phyloP scores from a whole-genome alignment of 805 yeast genomes.

The Torulaspora franciscae region DNA sequence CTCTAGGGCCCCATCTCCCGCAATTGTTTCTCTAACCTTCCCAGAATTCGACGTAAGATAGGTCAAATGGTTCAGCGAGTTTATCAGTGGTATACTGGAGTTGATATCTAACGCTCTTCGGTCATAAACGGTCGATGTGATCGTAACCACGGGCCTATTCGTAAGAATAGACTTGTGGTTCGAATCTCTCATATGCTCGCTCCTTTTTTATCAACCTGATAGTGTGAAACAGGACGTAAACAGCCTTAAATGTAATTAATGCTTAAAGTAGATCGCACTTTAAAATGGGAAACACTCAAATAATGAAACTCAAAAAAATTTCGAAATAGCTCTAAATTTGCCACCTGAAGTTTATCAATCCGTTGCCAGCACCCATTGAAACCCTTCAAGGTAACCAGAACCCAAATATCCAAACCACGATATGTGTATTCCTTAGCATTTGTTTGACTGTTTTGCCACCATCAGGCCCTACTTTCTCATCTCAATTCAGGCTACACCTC shows the following conservation, averaged over 20 bases:
- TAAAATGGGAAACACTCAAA: too few species aligned
- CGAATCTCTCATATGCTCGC: constrained; percentile 70
- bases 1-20: constrained; percentile 88
- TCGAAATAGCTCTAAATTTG: too few species aligned
- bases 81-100: constrained; percentile 82
- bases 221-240: background rate
- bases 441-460: background rate
- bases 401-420: too few species aligned
- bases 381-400: background rate
- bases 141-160: constrained; percentile 88
- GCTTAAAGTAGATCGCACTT: too few species aligned
- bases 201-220: background rate
- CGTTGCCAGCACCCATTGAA: background rate
- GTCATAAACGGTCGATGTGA: constrained; percentile 84
- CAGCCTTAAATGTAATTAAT: too few species aligned
- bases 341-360: too few species aligned
- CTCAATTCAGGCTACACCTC: background rate
- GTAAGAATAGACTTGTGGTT: constrained; percentile 72
- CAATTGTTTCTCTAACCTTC: constrained; percentile 83
- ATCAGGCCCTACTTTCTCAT: constrained; percentile 1
- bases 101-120: constrained; percentile 89
- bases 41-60: constrained; percentile 80
- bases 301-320: too few species aligned
- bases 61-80: constrained; percentile 85
- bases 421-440: too few species aligned